Conservation (phyloP, 768 basidiomycete species). For the Amanita pseudoporphyria region DNA sequence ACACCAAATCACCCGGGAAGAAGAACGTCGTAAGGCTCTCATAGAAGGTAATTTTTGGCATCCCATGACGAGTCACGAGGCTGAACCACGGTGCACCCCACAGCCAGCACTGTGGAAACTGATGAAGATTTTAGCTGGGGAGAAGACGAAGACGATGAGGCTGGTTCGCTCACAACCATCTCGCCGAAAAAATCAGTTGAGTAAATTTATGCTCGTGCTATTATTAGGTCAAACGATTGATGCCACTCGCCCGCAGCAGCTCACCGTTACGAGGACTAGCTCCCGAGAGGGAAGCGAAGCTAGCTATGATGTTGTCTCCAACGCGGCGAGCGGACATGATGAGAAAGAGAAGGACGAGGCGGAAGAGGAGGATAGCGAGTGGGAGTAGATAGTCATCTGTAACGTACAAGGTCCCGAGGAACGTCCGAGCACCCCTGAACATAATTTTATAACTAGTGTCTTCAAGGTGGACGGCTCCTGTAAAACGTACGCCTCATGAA, state of each 20-base stretch:
- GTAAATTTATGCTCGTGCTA: background rate
- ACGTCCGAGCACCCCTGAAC: background rate
- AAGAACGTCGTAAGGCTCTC: conserved; percentile 68
- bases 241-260: background rate
- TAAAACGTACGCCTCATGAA: background rate
- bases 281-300: conserved; percentile 54
- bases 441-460: background rate
- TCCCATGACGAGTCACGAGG: background rate
- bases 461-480: background rate
- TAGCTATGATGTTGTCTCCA: conserved; percentile 60
- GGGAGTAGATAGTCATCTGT: conserved; percentile 37
- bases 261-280: conserved; percentile 21
- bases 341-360: conserved; percentile 18
- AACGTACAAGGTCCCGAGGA: too few species aligned
- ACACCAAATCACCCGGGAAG: conserved; percentile 71
- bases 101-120: conserved; percentile 51
- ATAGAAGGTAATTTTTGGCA: conserved; percentile 47
- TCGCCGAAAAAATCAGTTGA: background rate
- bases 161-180: conserved; percentile 11
- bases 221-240: background rate
- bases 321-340: conserved; percentile 36
- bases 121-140: conserved; percentile 95
- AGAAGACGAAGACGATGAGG: conserved; percentile 77
- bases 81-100: background rate
- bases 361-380: conserved; percentile 39